phyloP scores from a whole-genome alignment of 352 stramenopile species.

The Globisporangium solare region DNA sequence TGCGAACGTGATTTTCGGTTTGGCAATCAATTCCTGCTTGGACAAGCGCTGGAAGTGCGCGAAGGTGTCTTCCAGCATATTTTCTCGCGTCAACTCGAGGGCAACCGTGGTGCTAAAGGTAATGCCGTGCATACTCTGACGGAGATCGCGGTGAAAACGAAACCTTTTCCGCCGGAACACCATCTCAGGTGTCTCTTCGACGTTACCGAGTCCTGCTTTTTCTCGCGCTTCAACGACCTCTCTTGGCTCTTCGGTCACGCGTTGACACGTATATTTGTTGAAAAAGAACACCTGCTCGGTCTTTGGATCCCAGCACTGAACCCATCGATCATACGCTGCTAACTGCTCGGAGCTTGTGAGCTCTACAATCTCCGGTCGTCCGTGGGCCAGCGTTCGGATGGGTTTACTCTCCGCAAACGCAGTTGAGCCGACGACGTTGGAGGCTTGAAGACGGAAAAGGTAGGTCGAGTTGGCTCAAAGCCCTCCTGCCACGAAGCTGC shows the following conservation, averaged over 20 bases:
- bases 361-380: slow-evolving; percentile 63
- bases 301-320: slow-evolving; percentile 86
- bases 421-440: slow-evolving; percentile 61
- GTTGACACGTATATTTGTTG: slow-evolving; percentile 80
- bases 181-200: slow-evolving; percentile 74
- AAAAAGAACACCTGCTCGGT: slow-evolving; percentile 87
- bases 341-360: slow-evolving; percentile 37
- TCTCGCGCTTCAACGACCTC: slow-evolving; percentile 42
- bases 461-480: slow-evolving; percentile 49
- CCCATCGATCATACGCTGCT: slow-evolving; percentile 50
- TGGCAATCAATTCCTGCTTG: slow-evolving; percentile 48
- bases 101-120: slow-evolving; percentile 30
- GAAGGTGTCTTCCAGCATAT: slow-evolving; percentile 69
- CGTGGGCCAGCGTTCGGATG: slow-evolving; percentile 54
- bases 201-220: slow-evolving; percentile 29
- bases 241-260: slow-evolving; percentile 47
- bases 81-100: slow-evolving; percentile 45
- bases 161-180: slow-evolving; percentile 84
- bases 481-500: slow-evolving; percentile 48
- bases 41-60: slow-evolving; percentile 41
- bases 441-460: slow-evolving; percentile 62
- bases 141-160: slow-evolving; percentile 75
- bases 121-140: slow-evolving; percentile 29
- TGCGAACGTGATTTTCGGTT: slow-evolving; percentile 77
- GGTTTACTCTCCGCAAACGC: slow-evolving; percentile 55